Evolutionary conservation across 2,329 filamentous ascomycete species (phyloP).

Genomic region (Cucurbitaria berberidis): DNA sequence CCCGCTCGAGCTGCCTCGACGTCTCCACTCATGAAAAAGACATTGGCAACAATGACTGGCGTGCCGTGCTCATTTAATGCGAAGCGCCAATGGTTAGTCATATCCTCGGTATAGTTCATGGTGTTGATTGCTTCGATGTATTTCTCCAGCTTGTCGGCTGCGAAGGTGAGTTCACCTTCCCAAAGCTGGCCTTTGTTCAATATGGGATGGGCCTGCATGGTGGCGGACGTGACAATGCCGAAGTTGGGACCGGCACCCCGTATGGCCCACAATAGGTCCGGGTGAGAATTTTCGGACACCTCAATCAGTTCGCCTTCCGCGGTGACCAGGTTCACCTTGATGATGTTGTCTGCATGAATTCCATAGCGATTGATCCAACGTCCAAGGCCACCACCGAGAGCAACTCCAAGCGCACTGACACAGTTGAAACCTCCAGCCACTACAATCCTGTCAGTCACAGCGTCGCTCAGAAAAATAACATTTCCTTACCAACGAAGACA

Average conservation of each 20-base stretch:
- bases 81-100: slow-evolving; percentile 43
- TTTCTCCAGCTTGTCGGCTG: slow-evolving; percentile 31
- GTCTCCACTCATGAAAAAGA: too few relatives aligned
- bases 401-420: slow-evolving; percentile 27
- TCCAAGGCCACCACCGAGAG: slow-evolving; percentile 61
- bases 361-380: slow-evolving; percentile 60
- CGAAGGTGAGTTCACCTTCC: slow-evolving; percentile 20
- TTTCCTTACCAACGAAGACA: too few relatives aligned
- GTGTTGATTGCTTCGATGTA: slow-evolving; percentile 43
- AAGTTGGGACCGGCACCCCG: slow-evolving; percentile 43
- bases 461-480: too few relatives aligned
- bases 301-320: slow-evolving; percentile 34
- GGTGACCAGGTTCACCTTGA: slow-evolving; percentile 20
- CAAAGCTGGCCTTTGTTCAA: slow-evolving; percentile 15
- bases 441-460: too few relatives aligned
- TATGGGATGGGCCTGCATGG: slow-evolving; percentile 41
- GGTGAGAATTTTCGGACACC: slow-evolving; percentile 19
- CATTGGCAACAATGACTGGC: slow-evolving; percentile 37
- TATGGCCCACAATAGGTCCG: slow-evolving; percentile 43
- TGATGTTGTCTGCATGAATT: slow-evolving; percentile 58
- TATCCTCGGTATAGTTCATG: slow-evolving; percentile 40
- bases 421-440: slow-evolving; percentile 34
- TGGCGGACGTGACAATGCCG: slow-evolving; percentile 42
- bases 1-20: slow-evolving; percentile 35
- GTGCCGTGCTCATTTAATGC: slow-evolving; percentile 17